A percentile compares a stretch with the other conserved stretches of the same genome.
These are phyloP conservation scores for Hyparrhenia diplandra DNA, from an alignment of 176 grass and related monocot species.

Conservation along the genomic window DNA sequence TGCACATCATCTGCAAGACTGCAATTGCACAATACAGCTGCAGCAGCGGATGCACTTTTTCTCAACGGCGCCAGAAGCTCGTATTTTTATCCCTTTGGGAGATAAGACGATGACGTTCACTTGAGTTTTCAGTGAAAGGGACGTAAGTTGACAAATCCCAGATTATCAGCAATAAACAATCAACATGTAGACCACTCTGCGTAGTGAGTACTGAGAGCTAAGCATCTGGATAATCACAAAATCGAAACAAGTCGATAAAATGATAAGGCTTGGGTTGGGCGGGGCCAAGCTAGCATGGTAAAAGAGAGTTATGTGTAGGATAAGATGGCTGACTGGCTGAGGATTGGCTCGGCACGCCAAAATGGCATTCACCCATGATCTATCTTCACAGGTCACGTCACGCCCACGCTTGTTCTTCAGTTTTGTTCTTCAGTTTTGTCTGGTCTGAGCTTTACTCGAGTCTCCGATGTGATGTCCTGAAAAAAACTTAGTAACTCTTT, in stretches of 20 bases:
- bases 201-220: background rate
- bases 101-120: constrained; percentile 32
- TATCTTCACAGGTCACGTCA: background rate
- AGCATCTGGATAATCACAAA: background rate
- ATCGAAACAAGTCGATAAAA: background rate
- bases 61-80: background rate
- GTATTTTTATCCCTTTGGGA: background rate
- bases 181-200: background rate
- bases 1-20: background rate
- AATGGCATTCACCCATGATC: background rate
- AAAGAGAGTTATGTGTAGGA: background rate
- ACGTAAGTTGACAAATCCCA: background rate
- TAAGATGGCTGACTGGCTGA: background rate
- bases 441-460: background rate
- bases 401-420: background rate
- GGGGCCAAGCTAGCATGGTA: background rate
- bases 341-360: background rate
- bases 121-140: background rate
- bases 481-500: background rate
- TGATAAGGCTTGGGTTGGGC: background rate
- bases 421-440: no score
- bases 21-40: background rate
- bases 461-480: background rate
- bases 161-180: background rate
- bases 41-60: background rate